Conservation (phyloP, 1,284 basidiomycete genomes). For the Rhodotorula mucilaginosa region DNA sequence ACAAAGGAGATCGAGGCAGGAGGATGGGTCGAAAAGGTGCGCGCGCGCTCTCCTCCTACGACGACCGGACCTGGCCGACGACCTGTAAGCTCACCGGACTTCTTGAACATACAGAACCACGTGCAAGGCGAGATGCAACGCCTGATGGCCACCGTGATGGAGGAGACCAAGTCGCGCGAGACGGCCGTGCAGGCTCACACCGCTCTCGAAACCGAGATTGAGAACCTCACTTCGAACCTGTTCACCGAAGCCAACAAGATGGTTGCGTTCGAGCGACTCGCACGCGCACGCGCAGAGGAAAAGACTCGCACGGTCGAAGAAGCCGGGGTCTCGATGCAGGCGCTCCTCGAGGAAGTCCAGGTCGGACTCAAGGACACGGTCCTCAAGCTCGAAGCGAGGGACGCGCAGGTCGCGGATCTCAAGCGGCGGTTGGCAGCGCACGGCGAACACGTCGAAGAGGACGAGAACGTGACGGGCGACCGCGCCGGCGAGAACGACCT, state of each 20-base stretch:
- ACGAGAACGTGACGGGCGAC: slow-evolving; percentile 3
- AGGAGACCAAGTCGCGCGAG: slow-evolving; percentile 85
- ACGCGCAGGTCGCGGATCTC: slow-evolving; percentile 30
- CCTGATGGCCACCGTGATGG: slow-evolving; percentile 88
- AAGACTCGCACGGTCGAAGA: slow-evolving; percentile 76
- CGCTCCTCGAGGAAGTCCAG: slow-evolving; percentile 37
- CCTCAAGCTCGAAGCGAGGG: slow-evolving; percentile 30
- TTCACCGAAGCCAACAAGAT: slow-evolving; percentile 54
- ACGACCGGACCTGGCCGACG: too few species aligned
- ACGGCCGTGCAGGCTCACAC: slow-evolving; percentile 79
- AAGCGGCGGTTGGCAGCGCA: slow-evolving; percentile 21
- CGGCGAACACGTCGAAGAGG: slow-evolving; percentile 24
- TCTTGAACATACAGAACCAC: slow-evolving; percentile 59
- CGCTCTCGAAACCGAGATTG: slow-evolving; percentile 70
- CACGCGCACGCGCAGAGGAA: slow-evolving; percentile 70
- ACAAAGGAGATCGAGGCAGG: slow-evolving; percentile 61
- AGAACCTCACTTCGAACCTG: slow-evolving; percentile 80
- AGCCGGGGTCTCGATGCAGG: slow-evolving; percentile 36
- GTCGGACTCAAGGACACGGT: slow-evolving; percentile 36
- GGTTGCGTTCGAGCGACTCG: slow-evolving; percentile 80
- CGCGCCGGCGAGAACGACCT: slow-evolving; percentile 18
- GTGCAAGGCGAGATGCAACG: slow-evolving; percentile 88
- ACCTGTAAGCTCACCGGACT: not conserved
- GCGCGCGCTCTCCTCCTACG: not conserved
- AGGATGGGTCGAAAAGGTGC: slow-evolving; percentile 71